Evolutionary conservation across 352 stramenopile species (phyloP).

Genomic region (Pythium utonaiense): DNA sequence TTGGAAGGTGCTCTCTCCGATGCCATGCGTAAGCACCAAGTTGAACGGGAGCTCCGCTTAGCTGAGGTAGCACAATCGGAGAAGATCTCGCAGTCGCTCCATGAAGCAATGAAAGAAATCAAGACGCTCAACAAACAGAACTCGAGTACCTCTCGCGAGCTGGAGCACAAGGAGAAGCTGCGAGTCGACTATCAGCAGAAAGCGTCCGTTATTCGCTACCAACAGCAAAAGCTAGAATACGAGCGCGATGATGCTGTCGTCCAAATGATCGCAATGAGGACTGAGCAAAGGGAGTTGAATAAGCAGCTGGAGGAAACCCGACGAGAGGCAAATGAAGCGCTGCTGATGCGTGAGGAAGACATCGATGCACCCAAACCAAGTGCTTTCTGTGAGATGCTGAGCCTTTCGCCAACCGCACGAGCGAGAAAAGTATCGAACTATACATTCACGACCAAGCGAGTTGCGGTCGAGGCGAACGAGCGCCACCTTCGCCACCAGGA

Average conservation of each 20-base stretch:
- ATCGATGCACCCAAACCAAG: slow-evolving; percentile 40
- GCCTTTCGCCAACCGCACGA: slow-evolving; percentile 9
- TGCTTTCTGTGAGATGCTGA: slow-evolving; percentile 39
- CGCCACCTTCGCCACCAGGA: slow-evolving; percentile 14
- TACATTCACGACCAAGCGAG: slow-evolving; percentile 22
- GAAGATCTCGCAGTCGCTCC: slow-evolving; percentile 43
- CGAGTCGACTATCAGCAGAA: slow-evolving; percentile 55
- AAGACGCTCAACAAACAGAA: slow-evolving; percentile 46
- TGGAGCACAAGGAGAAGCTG: slow-evolving; percentile 51
- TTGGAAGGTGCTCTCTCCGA: slow-evolving; percentile 44
- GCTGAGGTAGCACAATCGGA: slow-evolving; percentile 56
- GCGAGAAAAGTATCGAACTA: slow-evolving; percentile 18
- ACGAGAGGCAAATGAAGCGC: slow-evolving; percentile 37
- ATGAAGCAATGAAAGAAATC: slow-evolving; percentile 48
- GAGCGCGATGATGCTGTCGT: slow-evolving; percentile 53
- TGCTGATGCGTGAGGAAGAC: slow-evolving; percentile 77
- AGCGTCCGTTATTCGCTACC: slow-evolving; percentile 42
- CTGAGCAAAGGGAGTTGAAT: slow-evolving; percentile 33
- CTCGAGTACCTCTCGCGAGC: slow-evolving; percentile 38
- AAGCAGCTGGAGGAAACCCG: slow-evolving; percentile 39
- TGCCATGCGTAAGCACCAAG: slow-evolving; percentile 34
- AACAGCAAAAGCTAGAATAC: slow-evolving; percentile 45
- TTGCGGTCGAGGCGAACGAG: slow-evolving; percentile 4
- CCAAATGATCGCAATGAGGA: slow-evolving; percentile 34
- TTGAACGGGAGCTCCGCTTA: slow-evolving; percentile 47